Evolutionary conservation across 768 basidiomycete species (phyloP).

Genomic region (Coprinopsis sp.): DNA sequence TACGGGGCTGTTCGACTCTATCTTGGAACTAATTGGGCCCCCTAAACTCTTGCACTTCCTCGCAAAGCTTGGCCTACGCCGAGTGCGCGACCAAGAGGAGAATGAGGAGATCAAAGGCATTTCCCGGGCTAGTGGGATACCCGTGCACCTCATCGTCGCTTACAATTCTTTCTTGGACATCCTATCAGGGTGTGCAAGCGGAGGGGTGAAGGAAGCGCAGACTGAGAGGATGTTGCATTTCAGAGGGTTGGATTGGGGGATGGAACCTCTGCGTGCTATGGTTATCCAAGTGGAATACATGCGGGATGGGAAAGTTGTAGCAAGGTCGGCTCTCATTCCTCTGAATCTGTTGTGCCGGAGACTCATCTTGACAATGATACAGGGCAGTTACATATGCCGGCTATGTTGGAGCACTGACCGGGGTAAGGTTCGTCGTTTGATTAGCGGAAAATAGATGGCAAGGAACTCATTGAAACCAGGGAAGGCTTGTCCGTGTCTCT

Average conservation of each 20-base stretch:
- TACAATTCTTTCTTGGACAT: conserved; percentile 37
- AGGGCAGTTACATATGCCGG: conserved; percentile 37
- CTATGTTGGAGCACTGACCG: conserved; percentile 34
- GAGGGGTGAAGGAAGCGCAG: conserved; percentile 19
- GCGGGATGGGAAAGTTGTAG: conserved; percentile 26
- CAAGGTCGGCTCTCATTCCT: conserved; percentile 21
- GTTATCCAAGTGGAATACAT: conserved; percentile 32
- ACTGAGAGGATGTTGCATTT: conserved; percentile 29
- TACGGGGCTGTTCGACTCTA: conserved; percentile 23
- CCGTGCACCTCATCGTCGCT: conserved; percentile 31
- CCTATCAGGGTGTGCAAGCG: conserved; percentile 36
- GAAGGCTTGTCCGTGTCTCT: conserved; percentile 33
- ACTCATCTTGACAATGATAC: neutral
- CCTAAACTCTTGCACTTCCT: conserved; percentile 22
- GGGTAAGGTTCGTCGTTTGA: conserved; percentile 24
- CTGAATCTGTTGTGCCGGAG: neutral
- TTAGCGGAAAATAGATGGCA: neutral
- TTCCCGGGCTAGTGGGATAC: conserved; percentile 22
- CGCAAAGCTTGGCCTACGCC: conserved; percentile 22
- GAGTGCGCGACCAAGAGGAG: conserved; percentile 29
- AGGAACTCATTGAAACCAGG: conserved; percentile 11
- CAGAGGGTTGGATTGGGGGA: conserved; percentile 35
- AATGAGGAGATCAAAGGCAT: conserved; percentile 32
- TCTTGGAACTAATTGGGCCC: conserved; percentile 20
- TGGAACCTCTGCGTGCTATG: conserved; percentile 30